Conservation (phyloP, 257 asterid genomes). For the Haberlea rhodopensis region DNA sequence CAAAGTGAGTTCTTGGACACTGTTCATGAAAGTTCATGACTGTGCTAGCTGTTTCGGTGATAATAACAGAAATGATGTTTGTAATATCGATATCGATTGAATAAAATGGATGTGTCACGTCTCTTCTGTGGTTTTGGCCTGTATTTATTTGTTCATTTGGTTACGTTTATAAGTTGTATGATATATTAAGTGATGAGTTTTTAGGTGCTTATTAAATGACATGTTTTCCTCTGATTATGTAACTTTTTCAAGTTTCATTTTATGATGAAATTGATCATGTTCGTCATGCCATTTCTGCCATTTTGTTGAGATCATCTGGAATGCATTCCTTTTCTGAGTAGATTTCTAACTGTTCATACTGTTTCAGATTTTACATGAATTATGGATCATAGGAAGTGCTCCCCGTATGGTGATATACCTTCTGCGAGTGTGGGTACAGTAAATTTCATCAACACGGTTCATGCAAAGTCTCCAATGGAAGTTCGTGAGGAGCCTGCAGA, state of each 20-base stretch:
- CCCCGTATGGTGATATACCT: slow-evolving; percentile 38
- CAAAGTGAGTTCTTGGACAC: background rate
- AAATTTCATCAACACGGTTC: slow-evolving; percentile 43
- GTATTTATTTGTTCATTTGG: too few species aligned
- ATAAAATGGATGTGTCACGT: too few species aligned
- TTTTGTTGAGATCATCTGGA: background rate
- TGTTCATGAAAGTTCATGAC: background rate
- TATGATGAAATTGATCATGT: background rate
- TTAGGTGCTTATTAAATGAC: too few species aligned
- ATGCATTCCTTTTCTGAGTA: background rate
- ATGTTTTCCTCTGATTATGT: background rate
- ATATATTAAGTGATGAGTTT: too few species aligned
- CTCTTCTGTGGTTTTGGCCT: too few species aligned
- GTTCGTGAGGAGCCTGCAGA: slow-evolving; percentile 52
- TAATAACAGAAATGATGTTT: too few species aligned
- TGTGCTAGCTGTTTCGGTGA: background rate
- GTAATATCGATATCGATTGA: too few species aligned
- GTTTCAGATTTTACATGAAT: slow-evolving; percentile 39
- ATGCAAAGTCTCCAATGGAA: slow-evolving; percentile 46
- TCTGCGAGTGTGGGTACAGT: slow-evolving; percentile 43
- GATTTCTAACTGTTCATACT: slow-evolving; percentile 19
- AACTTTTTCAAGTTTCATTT: background rate
- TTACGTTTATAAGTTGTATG: too few species aligned
- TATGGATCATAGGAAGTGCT: slow-evolving; percentile 61
- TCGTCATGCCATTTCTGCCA: background rate